Evolutionary conservation across 2,329 filamentous ascomycete genomes (phyloP).

Genomic region (Thelonectria blattea): DNA sequence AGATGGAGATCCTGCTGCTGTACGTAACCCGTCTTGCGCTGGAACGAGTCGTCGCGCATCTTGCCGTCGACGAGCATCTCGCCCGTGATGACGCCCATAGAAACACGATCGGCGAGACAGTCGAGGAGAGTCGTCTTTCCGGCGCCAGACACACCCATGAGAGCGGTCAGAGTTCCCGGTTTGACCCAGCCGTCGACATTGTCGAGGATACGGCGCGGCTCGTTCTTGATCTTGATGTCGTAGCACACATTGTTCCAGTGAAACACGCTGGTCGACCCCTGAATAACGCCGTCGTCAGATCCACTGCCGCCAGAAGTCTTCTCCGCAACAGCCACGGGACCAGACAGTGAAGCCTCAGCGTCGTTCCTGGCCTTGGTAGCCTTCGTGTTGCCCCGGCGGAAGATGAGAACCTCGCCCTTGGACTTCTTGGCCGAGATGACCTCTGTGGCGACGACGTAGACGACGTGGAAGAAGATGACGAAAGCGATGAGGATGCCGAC

Average conservation of each 20-base stretch:
- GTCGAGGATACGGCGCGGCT: slow-evolving; percentile 69
- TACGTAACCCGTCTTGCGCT: slow-evolving; percentile 74
- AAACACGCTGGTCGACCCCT: slow-evolving; percentile 55
- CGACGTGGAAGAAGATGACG: slow-evolving; percentile 52
- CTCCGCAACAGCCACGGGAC: slow-evolving; percentile 30
- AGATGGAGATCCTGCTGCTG: slow-evolving; percentile 67
- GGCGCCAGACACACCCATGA: slow-evolving; percentile 61
- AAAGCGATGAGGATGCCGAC: slow-evolving; percentile 62
- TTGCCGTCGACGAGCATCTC: slow-evolving; percentile 75
- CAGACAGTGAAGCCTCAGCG: slow-evolving; percentile 27
- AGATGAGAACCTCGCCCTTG: slow-evolving; percentile 67
- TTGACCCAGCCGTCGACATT: slow-evolving; percentile 78
- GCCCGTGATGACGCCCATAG: slow-evolving; percentile 73
- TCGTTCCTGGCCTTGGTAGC: slow-evolving; percentile 31
- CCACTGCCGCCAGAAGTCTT: slow-evolving; percentile 21
- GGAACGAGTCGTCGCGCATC: slow-evolving; percentile 69
- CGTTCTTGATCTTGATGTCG: slow-evolving; percentile 73
- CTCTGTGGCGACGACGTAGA: slow-evolving; percentile 59
- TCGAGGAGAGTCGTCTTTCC: slow-evolving; percentile 71
- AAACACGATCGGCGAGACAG: slow-evolving; percentile 72
- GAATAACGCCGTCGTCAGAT: slow-evolving; percentile 27
- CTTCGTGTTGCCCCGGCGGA: slow-evolving; percentile 51
- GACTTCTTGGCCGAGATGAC: slow-evolving; percentile 56
- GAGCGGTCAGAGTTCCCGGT: slow-evolving; percentile 73
- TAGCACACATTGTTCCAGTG: slow-evolving; percentile 77